Evolutionary conservation across 495 filamentous ascomycete species (phyloP), one percentile per base, ranked within the genome.

Genomic region (Stereocaulon alpinum): DNA sequence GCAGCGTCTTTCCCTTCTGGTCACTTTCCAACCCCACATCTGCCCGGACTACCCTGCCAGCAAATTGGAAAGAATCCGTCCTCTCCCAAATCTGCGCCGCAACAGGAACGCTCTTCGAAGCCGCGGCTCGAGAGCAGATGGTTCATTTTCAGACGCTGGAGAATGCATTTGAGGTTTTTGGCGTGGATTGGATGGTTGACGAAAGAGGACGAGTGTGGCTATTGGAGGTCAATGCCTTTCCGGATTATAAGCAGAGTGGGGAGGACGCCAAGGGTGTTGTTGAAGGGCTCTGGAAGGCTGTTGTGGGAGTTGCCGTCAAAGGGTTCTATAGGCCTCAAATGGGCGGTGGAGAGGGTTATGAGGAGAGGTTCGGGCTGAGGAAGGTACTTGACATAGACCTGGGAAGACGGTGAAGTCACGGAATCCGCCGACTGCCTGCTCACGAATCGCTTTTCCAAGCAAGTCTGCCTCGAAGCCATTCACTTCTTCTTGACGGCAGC

Each of bases 201-300:
- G 78, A 70, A 6, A 49, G 61, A 4, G 83, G 82, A 0, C 77
- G 59, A 4, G 80, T 82, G 22, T 95, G 80, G 78, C 71, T 97
- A 66, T 70, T 98, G 54, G 93, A 98, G 76, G 80, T 95, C n/a
- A 98, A 98, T 73, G 87, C 92, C 1, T 98, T 91, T 70, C 93
- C 93, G 48, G 93, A 98, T 72, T 96, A 96, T 66, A 81, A 71
- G 66, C 92, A 96, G 80, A 95, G 89, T 14, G 92, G 93, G 3
- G 82, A 81, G 12, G 81, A 84, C 51, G 69, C 89, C 59, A 83
- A 75, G 65, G 79, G 74, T 6, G 70, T 96, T 56, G 83, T 98
- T 14, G 76, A 73, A 5, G 86, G 85, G 32, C 73, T 98, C 58
- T 91, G 91, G 77, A 79, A 82, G 65, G 86, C 78, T 47, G 84